These are phyloP conservation scores for Globisporangium middletonii DNA, from an alignment of 352 stramenopile genomes.

Conservation along the genomic window DNA sequence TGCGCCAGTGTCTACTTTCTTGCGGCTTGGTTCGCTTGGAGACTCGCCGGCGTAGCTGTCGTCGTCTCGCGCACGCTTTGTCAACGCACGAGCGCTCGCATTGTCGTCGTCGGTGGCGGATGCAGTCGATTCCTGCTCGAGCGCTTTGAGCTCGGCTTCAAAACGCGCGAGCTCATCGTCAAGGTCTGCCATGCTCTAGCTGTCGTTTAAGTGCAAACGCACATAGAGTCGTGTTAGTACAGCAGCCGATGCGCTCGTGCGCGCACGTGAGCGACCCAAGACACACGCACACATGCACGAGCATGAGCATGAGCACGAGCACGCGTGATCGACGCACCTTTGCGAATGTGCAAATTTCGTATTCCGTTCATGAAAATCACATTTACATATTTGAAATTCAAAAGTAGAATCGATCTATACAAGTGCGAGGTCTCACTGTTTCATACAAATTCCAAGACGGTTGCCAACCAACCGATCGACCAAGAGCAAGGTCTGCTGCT, in stretches of 20 bases:
- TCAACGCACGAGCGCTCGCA: constrained; percentile 1
- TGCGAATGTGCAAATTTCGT: too few relatives aligned
- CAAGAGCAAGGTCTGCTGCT: too few relatives aligned
- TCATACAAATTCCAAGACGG: too few relatives aligned
- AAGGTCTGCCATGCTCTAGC: constrained; percentile 40
- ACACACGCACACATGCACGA: too few relatives aligned
- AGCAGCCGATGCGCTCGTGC: background rate
- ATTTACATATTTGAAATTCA: background rate
- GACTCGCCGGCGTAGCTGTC: constrained; percentile 4
- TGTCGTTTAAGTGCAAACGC: background rate
- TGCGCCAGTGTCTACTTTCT: constrained; percentile 21
- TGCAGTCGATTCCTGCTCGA: constrained; percentile 37
- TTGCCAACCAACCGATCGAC: too few relatives aligned
- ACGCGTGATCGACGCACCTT: too few relatives aligned
- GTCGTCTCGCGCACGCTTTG: constrained; percentile 28
- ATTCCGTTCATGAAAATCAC: background rate
- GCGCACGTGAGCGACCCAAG: too few relatives aligned
- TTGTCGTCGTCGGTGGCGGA: background rate
- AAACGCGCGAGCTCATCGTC: constrained; percentile 84
- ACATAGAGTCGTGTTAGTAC: background rate
- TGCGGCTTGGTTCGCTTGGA: constrained; percentile 11
- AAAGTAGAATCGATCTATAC: background rate
- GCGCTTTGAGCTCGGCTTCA: constrained; percentile 72
- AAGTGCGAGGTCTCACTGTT: too few relatives aligned
- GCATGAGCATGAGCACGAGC: too few relatives aligned